These are phyloP conservation scores for Nigrospora osmanthi DNA, from an alignment of 2,329 filamentous ascomycete species.

Conservation along the genomic window DNA sequence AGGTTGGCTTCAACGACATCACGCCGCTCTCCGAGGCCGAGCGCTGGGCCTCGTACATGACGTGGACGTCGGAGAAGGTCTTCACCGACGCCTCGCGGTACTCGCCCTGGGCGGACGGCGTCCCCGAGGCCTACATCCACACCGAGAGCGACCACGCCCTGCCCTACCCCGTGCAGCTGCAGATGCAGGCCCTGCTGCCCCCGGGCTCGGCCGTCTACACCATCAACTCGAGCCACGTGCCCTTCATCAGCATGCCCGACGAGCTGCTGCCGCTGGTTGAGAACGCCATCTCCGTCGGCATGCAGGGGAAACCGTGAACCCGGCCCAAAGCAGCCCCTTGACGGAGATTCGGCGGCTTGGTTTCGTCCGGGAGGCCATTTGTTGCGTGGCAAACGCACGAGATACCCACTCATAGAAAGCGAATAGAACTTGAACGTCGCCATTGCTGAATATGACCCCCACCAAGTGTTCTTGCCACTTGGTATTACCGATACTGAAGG, in stretches of 20 bases:
- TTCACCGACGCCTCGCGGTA: slow-evolving; percentile 2
- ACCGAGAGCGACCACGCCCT: not conserved
- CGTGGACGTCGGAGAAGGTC: slow-evolving; percentile 3
- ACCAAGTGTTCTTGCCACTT: too few relatives aligned
- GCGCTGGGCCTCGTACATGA: not conserved
- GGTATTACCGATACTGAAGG: too few relatives aligned
- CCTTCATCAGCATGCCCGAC: slow-evolving; percentile 1
- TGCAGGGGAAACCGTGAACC: too few relatives aligned
- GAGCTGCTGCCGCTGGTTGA: not conserved
- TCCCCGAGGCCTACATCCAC: slow-evolving; percentile 3
- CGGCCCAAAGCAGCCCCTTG: too few relatives aligned
- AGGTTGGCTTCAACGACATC: slow-evolving; percentile 3
- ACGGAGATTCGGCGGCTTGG: too few relatives aligned
- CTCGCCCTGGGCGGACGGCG: not conserved
- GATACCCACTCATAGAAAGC: too few relatives aligned
- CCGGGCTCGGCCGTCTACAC: slow-evolving; percentile 1
- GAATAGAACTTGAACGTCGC: too few relatives aligned
- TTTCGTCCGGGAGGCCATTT: too few relatives aligned
- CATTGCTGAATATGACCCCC: too few relatives aligned
- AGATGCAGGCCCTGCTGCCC: slow-evolving; percentile 3
- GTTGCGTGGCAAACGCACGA: too few relatives aligned
- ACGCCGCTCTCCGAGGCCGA: not conserved
- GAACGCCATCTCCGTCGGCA: not conserved
- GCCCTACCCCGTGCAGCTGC: slow-evolving; percentile 1
- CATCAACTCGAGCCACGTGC: slow-evolving; percentile 1